Base-by-base conservation (phyloP, 2,329 filamentous ascomycete genomes). In the Aspergillus carbonarius region DNA sequence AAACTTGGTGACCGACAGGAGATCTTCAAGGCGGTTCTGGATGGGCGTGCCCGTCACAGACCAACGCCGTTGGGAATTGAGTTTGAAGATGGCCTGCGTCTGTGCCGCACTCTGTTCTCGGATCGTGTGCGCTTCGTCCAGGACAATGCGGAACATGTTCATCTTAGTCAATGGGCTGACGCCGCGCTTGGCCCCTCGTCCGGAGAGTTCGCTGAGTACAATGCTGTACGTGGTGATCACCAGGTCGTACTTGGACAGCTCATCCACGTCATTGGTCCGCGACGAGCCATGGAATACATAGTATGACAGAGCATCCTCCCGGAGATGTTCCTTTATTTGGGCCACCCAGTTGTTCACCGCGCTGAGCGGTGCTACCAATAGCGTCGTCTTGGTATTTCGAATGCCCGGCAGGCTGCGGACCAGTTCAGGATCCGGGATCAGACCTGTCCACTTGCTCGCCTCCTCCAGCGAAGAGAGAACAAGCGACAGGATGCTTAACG, bases 21-120 rank as follows among this genome's bases (percentile, higher is more conserved):
- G 82, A 72, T 99, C 95, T 64, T 96, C 92, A 2, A 98, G 82
- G 4, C 91, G 88, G 70, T 99, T 99, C 75, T 98, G 93, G 8
- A 98, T 91, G 0, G 93, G 95, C 0, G 95, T 98, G 55, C 93
- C 95, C 0, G 95, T 98, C n/a, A 98, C 91, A 2, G 93, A 93
- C 95, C 95, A 99, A 34, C 93, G 88, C 32, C 93, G 86, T 69
- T 90, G 85, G 2, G 92, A 91, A 60, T 90, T 83, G 2, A 98
- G 80, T 18, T 86, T 84, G 63, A 92, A 93, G 18, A 95, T 91
- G 3, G 91, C 91, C 72, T 93, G 92, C 55, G 92, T 96, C 65
- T 93, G 89, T 40, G 90, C 80, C 0, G 92, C 93, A 3, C 82
- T 85, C 62, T 91, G 88, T 67, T 96, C 93, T 25, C 95, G 90